Conservation (phyloP, 148 eudicot genomes). For the Suaeda aralocaspica region DNA sequence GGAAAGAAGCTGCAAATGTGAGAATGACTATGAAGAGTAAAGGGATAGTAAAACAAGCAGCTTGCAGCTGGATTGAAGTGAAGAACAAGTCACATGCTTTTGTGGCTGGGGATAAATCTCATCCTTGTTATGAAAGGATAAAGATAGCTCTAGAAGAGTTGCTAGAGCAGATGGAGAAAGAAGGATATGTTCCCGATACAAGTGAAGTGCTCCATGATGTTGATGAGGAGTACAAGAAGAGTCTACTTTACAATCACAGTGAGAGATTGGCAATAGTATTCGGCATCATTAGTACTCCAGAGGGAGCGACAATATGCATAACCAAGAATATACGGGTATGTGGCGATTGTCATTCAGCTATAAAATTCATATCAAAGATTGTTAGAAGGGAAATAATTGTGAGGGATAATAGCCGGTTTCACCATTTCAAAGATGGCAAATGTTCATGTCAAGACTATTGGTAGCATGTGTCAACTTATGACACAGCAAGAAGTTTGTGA, state of each 20-base stretch:
- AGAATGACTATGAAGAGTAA: constrained; percentile 40
- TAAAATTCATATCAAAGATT: constrained; percentile 54
- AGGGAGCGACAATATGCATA: constrained; percentile 47
- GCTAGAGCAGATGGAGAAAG: constrained; percentile 46
- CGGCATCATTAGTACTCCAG: constrained; percentile 52
- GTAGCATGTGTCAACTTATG: too few relatives aligned
- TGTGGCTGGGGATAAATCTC: constrained; percentile 69
- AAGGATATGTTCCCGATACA: constrained; percentile 59
- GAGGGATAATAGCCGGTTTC: constrained; percentile 53
- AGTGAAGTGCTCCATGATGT: constrained; percentile 58
- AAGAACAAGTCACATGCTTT: constrained; percentile 63
- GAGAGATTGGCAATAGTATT: constrained; percentile 66
- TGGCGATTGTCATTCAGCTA: constrained; percentile 54
- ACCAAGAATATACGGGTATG: constrained; percentile 63
- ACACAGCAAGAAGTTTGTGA: too few relatives aligned
- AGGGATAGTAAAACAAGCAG: constrained; percentile 55
- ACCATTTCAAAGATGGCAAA: constrained; percentile 55
- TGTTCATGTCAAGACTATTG: constrained; percentile 72
- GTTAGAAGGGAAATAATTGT: constrained; percentile 49
- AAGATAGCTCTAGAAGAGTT: constrained; percentile 39
- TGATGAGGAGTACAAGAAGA: constrained; percentile 54
- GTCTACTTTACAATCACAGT: constrained; percentile 41
- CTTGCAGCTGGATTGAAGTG: constrained; percentile 77
- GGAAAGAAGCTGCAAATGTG: constrained; percentile 61
- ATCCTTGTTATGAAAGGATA: constrained; percentile 48